A percentile compares a stretch with the other conserved stretches of the same genome.
Conservation (phyloP, 2,329 filamentous ascomycete species). For the Arthrinium puccinioides region DNA sequence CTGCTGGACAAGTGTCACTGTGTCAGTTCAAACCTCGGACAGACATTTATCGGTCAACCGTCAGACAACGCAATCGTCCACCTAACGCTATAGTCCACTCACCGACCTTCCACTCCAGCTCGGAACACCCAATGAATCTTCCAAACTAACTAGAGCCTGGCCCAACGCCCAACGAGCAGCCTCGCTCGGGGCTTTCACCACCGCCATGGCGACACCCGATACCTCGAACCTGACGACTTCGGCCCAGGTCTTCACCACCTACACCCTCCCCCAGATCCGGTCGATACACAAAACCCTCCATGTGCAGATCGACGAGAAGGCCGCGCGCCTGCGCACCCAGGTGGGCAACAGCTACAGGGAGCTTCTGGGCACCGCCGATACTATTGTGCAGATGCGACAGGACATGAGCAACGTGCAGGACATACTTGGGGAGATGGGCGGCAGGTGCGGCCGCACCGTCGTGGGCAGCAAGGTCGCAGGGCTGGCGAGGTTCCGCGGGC, state of each 20-base stretch:
- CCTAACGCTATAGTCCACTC: too few species aligned
- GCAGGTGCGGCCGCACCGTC: slow-evolving; percentile 65
- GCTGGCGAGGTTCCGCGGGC: slow-evolving; percentile 38
- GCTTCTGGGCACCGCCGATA: slow-evolving; percentile 83
- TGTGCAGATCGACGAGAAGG: slow-evolving; percentile 54
- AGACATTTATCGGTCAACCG: too few species aligned
- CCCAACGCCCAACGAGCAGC: too few species aligned
- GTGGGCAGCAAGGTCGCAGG: slow-evolving; percentile 60
- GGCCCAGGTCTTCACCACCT: slow-evolving; percentile 45
- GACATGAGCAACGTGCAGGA: slow-evolving; percentile 71
- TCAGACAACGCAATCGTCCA: too few species aligned
- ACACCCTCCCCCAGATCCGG: slow-evolving; percentile 57
- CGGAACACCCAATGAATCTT: too few species aligned
- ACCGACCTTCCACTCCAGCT: too few species aligned
- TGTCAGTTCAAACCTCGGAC: too few species aligned
- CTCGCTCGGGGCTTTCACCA: too few species aligned
- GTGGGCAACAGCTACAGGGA: slow-evolving; percentile 73
- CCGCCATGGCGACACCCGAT: slow-evolving; percentile 31
- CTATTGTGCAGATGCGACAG: slow-evolving; percentile 82
- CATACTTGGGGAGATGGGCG: slow-evolving; percentile 64
- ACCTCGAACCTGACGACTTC: slow-evolving; percentile 40
- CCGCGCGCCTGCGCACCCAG: slow-evolving; percentile 53
- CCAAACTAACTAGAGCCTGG: too few species aligned
- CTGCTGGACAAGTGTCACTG: too few species aligned
- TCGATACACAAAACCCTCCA: slow-evolving; percentile 55